Evolutionary conservation across 768 basidiomycete species (phyloP).

Genomic region (Lactarius vividus): DNA sequence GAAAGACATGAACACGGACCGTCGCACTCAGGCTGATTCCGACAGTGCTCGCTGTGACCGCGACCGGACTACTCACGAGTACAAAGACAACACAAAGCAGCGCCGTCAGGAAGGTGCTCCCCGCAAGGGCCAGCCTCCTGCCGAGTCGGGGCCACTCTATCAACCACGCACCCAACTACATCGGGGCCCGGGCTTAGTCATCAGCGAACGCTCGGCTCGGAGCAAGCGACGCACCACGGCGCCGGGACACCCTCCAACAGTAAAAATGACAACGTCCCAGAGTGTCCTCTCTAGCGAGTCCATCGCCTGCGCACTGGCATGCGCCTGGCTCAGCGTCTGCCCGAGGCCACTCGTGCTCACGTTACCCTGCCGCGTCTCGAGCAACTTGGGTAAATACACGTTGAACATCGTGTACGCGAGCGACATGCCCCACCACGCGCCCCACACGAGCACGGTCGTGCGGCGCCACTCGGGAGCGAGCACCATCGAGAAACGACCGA

Average conservation of each 20-base stretch:
- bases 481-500: slow-evolving; percentile 65
- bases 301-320: slow-evolving; percentile 32
- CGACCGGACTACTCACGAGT: slow-evolving; percentile 51
- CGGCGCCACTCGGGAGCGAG: slow-evolving; percentile 71
- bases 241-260: slow-evolving; percentile 81
- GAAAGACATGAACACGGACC: slow-evolving; percentile 37
- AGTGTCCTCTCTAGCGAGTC: slow-evolving; percentile 58
- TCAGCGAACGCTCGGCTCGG: background rate
- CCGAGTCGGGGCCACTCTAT: slow-evolving; percentile 65
- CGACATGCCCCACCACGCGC: slow-evolving; percentile 70
- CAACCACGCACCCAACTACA: slow-evolving; percentile 80
- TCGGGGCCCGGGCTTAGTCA: background rate
- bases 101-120: slow-evolving; percentile 73
- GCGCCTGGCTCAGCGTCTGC: slow-evolving; percentile 14
- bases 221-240: slow-evolving; percentile 55
- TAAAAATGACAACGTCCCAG: slow-evolving; percentile 86
- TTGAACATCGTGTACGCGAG: slow-evolving; percentile 92
- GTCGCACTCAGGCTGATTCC: slow-evolving; percentile 78
- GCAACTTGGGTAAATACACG: slow-evolving; percentile 81
- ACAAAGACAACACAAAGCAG: slow-evolving; percentile 71
- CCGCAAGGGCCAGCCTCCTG: slow-evolving; percentile 67
- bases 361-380: slow-evolving; percentile 54
- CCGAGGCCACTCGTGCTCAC: slow-evolving; percentile 10
- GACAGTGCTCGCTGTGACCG: slow-evolving; percentile 66
- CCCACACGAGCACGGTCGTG: slow-evolving; percentile 80